phyloP scores from a whole-genome alignment of 2,329 filamentous ascomycete species.

The Talaromyces sp. region DNA sequence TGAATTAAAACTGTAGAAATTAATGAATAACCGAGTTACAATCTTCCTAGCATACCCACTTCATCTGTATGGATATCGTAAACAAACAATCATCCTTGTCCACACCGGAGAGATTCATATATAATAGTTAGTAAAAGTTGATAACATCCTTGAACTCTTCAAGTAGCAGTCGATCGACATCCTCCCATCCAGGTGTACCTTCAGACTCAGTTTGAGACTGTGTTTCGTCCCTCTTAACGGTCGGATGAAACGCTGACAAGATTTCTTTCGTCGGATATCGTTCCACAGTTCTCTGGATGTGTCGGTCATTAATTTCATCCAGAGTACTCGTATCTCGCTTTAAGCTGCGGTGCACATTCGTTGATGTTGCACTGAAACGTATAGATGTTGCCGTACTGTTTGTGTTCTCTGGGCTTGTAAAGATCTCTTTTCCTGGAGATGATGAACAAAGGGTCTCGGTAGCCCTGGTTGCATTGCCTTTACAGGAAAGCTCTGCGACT shows the following conservation, averaged over 20 bases:
- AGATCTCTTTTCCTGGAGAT: neutral
- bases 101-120: neutral
- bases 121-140: constrained; percentile 31
- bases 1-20: no score
- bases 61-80: neutral
- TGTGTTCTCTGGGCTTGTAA: neutral
- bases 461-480: neutral
- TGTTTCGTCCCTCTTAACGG: neutral
- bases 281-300: neutral
- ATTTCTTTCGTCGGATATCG: neutral
- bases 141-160: constrained; percentile 46
- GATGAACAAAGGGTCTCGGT: neutral
- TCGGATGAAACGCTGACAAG: neutral
- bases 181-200: constrained; percentile 33
- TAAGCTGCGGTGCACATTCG: neutral
- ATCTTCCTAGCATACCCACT: no score
- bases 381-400: constrained; percentile 2
- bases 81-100: neutral
- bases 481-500: constrained; percentile 2
- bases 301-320: neutral
- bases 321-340: constrained; percentile 11
- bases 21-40: no score
- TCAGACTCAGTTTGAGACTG: neutral
- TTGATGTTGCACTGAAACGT: neutral
- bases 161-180: constrained; percentile 41